phyloP scores from a whole-genome alignment of 306 rosid genomes.

The Vigna trinervia region DNA sequence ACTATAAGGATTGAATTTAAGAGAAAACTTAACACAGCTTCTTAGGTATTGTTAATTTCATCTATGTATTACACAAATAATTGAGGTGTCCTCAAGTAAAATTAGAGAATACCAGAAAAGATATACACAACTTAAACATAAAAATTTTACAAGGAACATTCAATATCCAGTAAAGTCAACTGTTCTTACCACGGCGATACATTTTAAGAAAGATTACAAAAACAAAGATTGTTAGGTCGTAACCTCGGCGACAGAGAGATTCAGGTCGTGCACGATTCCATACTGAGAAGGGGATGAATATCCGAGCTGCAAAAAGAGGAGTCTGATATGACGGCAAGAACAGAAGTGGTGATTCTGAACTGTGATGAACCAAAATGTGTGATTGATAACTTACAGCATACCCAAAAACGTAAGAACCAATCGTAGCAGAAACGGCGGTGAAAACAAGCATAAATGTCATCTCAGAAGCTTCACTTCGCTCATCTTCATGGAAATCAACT shows the following conservation, averaged over 20 bases:
- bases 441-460: slow-evolving; percentile 49
- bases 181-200: background rate
- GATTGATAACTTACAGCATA: slow-evolving; percentile 61
- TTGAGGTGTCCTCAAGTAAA: too few species aligned
- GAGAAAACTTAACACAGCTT: background rate
- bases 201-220: background rate
- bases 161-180: background rate
- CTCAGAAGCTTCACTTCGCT: slow-evolving; percentile 35
- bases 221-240: background rate
- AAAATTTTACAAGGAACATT: too few species aligned
- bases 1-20: too few species aligned
- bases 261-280: slow-evolving; percentile 65
- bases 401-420: slow-evolving; percentile 84
- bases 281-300: slow-evolving; percentile 87
- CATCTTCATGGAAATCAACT: background rate
- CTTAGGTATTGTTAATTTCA: background rate
- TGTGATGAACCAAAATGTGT: background rate
- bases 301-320: slow-evolving; percentile 65
- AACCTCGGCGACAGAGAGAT: slow-evolving; percentile 74
- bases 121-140: background rate
- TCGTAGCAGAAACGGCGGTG: slow-evolving; percentile 69
- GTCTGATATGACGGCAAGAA: background rate
- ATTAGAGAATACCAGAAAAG: too few species aligned
- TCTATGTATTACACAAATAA: too few species aligned
- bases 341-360: background rate